Conservation (phyloP, 805 yeast species). For the Teunomyces lycoperdinae region DNA sequence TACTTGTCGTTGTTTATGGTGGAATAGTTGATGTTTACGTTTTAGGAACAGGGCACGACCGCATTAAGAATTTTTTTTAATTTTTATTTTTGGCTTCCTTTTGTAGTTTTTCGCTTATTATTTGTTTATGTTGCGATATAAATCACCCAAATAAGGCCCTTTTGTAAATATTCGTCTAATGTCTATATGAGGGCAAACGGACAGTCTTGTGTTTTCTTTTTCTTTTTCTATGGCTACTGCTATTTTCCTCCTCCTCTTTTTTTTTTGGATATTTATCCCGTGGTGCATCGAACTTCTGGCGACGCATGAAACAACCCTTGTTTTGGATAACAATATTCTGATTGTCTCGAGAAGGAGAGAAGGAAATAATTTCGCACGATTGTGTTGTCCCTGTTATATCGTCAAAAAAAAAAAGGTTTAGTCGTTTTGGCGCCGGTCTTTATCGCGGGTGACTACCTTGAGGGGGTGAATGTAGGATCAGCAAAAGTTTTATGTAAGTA, state of each 20-base stretch:
- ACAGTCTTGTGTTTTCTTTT: neutral
- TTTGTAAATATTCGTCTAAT: conserved; percentile 3
- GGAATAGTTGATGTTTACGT: conserved; percentile 8
- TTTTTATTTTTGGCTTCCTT: neutral
- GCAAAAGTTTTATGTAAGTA: no score
- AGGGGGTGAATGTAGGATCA: no score
- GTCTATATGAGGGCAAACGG: neutral
- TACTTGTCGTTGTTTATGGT: conserved; percentile 5
- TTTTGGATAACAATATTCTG: neutral
- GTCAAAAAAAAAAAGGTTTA: neutral
- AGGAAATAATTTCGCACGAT: no score
- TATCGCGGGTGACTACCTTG: neutral
- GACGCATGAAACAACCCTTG: neutral
- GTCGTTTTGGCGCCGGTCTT: neutral
- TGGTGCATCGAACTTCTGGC: neutral
- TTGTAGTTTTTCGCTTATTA: neutral
- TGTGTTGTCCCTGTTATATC: neutral
- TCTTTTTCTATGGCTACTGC: neutral
- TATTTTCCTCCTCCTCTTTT: neutral
- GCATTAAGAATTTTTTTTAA: neutral
- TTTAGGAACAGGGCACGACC: conserved; percentile 4
- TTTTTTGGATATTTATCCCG: neutral
- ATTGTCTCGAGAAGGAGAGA: neutral
- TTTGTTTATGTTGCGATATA: neutral
- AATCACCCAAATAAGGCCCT: conserved; percentile 1